Conservation (phyloP, 352 stramenopile species). For the Phytophthora citricola region DNA sequence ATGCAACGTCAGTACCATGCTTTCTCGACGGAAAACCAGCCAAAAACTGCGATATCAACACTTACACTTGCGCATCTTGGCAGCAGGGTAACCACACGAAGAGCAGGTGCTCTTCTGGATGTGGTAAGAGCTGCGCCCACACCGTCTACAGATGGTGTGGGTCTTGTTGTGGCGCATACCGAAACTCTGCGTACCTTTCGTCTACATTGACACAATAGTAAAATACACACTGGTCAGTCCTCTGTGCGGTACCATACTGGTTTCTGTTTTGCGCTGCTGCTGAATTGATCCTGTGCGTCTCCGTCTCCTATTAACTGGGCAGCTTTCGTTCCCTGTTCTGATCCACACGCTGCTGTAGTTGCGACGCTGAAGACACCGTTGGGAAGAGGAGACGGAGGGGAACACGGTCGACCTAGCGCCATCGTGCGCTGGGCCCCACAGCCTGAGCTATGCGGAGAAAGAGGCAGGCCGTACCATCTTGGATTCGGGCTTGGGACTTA, state of each 20-base stretch:
- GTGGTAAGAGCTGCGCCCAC: slow-evolving; percentile 99
- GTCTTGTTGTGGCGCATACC: slow-evolving; percentile 99
- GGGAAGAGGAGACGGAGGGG: slow-evolving; percentile 19
- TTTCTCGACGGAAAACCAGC: not conserved
- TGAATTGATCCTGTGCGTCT: slow-evolving; percentile 5
- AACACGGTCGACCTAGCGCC: not conserved
- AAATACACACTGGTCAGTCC: slow-evolving; percentile 25
- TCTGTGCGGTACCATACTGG: not conserved
- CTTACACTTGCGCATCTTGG: slow-evolving; percentile 98
- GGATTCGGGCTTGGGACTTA: slow-evolving; percentile 85
- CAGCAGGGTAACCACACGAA: slow-evolving; percentile 98
- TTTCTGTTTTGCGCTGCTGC: not conserved
- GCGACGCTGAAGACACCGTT: not conserved
- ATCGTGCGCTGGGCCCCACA: not conserved
- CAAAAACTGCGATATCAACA: slow-evolving; percentile 15
- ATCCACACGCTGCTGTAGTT: slow-evolving; percentile 18
- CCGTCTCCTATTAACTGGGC: slow-evolving; percentile 7
- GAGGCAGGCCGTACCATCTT: slow-evolving; percentile 73
- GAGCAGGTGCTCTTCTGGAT: slow-evolving; percentile 99
- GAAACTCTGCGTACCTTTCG: slow-evolving; percentile 99
- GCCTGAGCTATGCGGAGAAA: slow-evolving; percentile 1
- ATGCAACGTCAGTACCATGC: not conserved
- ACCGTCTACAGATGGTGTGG: slow-evolving; percentile 99
- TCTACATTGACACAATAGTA: slow-evolving; percentile 79
- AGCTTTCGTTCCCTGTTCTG: slow-evolving; percentile 5